Evolutionary conservation across 2,329 filamentous ascomycete species (phyloP).

Genomic region (Penicillium sp.): DNA sequence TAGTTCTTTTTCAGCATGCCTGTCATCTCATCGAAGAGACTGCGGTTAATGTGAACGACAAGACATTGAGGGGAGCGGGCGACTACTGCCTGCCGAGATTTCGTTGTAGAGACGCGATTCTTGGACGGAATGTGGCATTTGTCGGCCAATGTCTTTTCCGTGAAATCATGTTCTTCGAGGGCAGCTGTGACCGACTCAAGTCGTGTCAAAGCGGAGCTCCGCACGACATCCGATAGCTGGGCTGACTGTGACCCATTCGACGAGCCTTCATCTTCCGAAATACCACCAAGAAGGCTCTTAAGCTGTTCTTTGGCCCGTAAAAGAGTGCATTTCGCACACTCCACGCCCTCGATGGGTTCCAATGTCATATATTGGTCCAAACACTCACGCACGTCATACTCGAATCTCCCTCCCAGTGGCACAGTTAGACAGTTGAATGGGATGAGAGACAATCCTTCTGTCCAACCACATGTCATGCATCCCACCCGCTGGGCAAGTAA

Average conservation of each 20-base stretch:
- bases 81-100: conserved; percentile 85
- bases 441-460: conserved; percentile 82
- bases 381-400: conserved; percentile 72
- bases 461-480: conserved; percentile 80
- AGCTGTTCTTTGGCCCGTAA: conserved; percentile 56
- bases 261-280: conserved; percentile 39
- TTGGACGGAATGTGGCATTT: conserved; percentile 66
- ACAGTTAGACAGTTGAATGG: conserved; percentile 93
- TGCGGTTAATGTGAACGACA: conserved; percentile 85
- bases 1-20: conserved; percentile 80
- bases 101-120: conserved; percentile 71
- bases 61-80: conserved; percentile 77
- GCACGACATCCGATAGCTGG: conserved; percentile 38
- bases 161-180: conserved; percentile 75
- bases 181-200: conserved; percentile 67
- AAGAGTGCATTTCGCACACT: conserved; percentile 88
- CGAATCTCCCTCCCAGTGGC: conserved; percentile 64
- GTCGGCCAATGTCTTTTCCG: conserved; percentile 62
- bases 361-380: conserved; percentile 81
- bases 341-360: conserved; percentile 82
- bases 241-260: conserved; percentile 24
- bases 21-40: conserved; percentile 80
- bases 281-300: conserved; percentile 44
- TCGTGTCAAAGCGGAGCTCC: conserved; percentile 48
- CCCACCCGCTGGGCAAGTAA: conserved; percentile 83